A percentile compares a stretch with the other conserved stretches of the same genome.
phyloP scores from a whole-genome alignment of 2,329 filamentous ascomycete genomes.

The Pezicula neosporulosa region DNA sequence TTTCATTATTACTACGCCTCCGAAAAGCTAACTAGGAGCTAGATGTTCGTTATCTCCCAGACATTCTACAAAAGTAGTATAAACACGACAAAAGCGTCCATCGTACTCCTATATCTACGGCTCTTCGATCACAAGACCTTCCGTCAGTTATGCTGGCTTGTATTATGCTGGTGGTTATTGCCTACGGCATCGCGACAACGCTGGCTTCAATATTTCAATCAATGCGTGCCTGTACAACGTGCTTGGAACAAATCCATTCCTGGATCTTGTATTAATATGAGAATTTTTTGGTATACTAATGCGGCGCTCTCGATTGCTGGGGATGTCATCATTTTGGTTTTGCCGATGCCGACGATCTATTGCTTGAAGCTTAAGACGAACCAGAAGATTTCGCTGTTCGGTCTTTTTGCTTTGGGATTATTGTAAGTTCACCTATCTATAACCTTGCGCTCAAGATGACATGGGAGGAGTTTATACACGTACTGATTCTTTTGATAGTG shows the following conservation, averaged over 20 bases:
- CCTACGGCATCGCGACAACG: background rate
- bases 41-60: background rate
- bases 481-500: background rate
- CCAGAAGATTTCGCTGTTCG: background rate
- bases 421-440: background rate
- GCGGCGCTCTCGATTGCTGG: background rate
- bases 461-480: no score
- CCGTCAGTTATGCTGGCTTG: background rate
- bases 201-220: background rate
- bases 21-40: background rate
- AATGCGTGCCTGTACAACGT: background rate
- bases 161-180: background rate
- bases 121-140: background rate
- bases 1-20: background rate
- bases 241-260: background rate
- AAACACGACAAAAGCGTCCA: background rate
- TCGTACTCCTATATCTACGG: background rate
- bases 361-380: background rate
- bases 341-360: slow-evolving; percentile 1
- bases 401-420: background rate
- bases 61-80: background rate
- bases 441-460: no score
- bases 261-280: slow-evolving; percentile 1
- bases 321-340: slow-evolving; percentile 1
- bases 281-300: slow-evolving; percentile 1